A percentile compares a stretch with the other conserved stretches of the same genome.
Conservation (phyloP, 2,329 filamentous ascomycete genomes). For the Karstenula rhodostoma region DNA sequence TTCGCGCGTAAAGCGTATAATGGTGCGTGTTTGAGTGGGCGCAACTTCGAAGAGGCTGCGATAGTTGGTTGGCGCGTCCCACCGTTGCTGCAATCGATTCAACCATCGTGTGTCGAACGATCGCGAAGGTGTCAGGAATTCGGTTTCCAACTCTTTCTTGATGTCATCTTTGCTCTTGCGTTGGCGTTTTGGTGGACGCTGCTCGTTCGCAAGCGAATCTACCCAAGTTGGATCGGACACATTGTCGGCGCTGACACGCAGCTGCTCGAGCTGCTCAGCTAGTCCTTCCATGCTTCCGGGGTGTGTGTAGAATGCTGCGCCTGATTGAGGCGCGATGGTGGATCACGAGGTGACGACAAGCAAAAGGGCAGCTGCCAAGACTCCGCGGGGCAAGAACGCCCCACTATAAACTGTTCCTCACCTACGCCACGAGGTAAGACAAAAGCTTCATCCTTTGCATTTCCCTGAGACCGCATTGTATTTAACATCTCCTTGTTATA, state of each 20-base stretch:
- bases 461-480: too few species aligned
- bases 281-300: constrained; percentile 49
- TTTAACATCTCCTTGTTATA: too few species aligned
- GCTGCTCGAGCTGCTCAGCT: constrained; percentile 59
- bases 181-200: constrained; percentile 61
- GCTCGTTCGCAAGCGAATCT: constrained; percentile 66
- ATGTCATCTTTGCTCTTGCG: constrained; percentile 67
- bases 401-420: constrained; percentile 4
- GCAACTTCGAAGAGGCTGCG: constrained; percentile 86
- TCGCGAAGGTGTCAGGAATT: constrained; percentile 80
- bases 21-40: constrained; percentile 91
- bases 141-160: constrained; percentile 74
- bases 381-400: constrained; percentile 12
- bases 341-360: constrained; percentile 16
- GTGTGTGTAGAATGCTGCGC: constrained; percentile 15
- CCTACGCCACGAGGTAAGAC: not conserved
- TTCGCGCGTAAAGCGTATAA: constrained; percentile 89
- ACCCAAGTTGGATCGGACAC: constrained; percentile 53
- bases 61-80: constrained; percentile 83
- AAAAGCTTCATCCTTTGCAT: too few species aligned
- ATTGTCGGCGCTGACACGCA: constrained; percentile 53
- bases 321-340: constrained; percentile 4
- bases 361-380: constrained; percentile 10
- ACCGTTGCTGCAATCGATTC: constrained; percentile 85
- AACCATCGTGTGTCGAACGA: constrained; percentile 87